Base-by-base conservation (phyloP, 2,329 filamentous ascomycete genomes). In the Curvularia sp. region DNA sequence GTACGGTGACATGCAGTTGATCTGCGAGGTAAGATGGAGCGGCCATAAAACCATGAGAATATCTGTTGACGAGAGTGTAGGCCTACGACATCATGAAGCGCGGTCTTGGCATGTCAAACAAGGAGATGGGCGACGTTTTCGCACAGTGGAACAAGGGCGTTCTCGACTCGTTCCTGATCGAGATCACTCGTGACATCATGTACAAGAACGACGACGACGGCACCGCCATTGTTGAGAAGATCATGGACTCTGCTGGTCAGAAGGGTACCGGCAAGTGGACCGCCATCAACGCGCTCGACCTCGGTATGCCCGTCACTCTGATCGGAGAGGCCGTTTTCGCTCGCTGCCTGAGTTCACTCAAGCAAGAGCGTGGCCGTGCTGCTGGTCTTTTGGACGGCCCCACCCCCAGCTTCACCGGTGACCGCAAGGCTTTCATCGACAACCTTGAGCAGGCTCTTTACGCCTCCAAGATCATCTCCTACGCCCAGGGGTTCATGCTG, bases 251-350 rank as follows among this genome's bases (percentile, higher is more conserved):
- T 83, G 95, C 95, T 75, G 95, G 95, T 72, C 95, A 99, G 86
- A 99, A 99, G 71, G 95, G 95, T 83, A 98, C 95, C 72, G 95
- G 95, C 83, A 98, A 99, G 87, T 99, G 95, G 95, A 99, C 95
- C 69, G 94, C 95, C 76, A 96, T 99, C 84, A 99, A 99, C 83
- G 93, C 95, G 68, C 89, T 99, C 61, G 95, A 99, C 80, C 90
- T 99, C 63, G 95, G 95, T 76, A 96, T 96, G 92, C 95, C 95
- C 77, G 95, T 99, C 72, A 98, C 95, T 63, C 84, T 99, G 73
- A 99, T 99, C 71, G 95, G 94, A 63, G 95, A 99, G 86, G 90
- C 95, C 70, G 95, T 99, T 73, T 93, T 98, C 77, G 87, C 93
- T 70, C 92, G 95, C 76, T 98, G 95, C 86, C 80, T 99, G 80